Evolutionary conservation across 1,284 basidiomycete genomes (phyloP), one percentile per base, ranked within the genome.

Genomic region (Sanghuangporus sanghuang): DNA sequence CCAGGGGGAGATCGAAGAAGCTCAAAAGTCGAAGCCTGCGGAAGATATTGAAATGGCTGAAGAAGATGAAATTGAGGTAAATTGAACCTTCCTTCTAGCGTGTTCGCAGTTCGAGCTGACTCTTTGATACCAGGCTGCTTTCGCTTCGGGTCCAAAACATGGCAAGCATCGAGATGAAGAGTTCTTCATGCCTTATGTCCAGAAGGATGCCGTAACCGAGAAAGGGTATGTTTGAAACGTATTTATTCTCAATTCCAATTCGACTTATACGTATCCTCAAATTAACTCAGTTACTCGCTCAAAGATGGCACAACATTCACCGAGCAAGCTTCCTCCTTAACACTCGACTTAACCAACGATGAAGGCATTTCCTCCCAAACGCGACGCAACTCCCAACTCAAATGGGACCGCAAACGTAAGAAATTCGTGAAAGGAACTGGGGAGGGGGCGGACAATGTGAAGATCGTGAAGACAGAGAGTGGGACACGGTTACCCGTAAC

Each of bases 351-450:
- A 14, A 81, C 85, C 2, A 88, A 86, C 11, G 96, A 98, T 69
- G 92, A 95, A 67, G 86, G 81, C 48, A 72, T 79, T 58, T 81
- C 82, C 36, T 80, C 84, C 12, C 82, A 85, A 64, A 85, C 87
- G 64, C 87, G 89, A 63, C 87, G 84, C 54, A 85, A 88, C 53
- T 80, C 80, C 66, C 81, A 81, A 65, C 73, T 90, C 64, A 86
- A 75, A 46, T 99, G 97, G 97, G 96, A 98, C 75, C 90, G 92
- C 70, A 98, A 96, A 78, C 96, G 95, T 77, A 98, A 98, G 75
- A 95, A 92, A 71, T 98, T 98, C 69, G 81, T 97, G 48, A 86
- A 90, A 69, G 95, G 93, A 6, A 87, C 88, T 48, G 92, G 92
- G 9, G 81, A 80, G 38, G 95, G 96, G 4, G 86, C 93, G 3